Evolutionary conservation across 345 rosid species (phyloP).

Genomic region (Syzygium grande): DNA sequence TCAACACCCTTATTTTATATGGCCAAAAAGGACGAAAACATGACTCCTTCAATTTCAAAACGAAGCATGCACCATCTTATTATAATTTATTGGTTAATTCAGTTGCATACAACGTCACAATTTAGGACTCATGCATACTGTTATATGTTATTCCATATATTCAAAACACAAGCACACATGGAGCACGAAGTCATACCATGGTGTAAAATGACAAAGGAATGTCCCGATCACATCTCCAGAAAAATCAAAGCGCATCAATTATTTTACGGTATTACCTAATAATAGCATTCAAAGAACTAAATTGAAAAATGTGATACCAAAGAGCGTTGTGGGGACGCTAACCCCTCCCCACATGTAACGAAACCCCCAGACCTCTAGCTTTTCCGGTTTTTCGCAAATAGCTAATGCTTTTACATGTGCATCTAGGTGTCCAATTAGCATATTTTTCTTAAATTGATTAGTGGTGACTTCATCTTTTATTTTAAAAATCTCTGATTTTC

Average conservation of each 20-base stretch:
- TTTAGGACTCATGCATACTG: background rate
- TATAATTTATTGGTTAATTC: background rate
- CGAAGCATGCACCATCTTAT: background rate
- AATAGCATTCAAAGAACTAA: background rate
- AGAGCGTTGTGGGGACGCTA: background rate
- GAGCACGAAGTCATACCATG: background rate
- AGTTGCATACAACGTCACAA: background rate
- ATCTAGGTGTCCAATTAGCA: background rate
- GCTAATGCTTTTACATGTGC: background rate
- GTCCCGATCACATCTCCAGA: background rate
- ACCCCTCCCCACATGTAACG: background rate
- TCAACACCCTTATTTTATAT: background rate
- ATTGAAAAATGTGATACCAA: background rate
- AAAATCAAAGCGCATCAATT: background rate
- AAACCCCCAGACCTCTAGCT: background rate
- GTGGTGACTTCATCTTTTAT: background rate
- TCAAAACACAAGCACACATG: background rate
- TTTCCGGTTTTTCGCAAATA: background rate
- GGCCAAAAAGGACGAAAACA: background rate
- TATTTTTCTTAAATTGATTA: background rate
- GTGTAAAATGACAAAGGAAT: background rate
- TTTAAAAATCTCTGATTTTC: background rate
- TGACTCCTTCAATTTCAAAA: background rate
- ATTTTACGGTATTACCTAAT: background rate
- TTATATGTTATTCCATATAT: background rate